phyloP scores from a whole-genome alignment of 331 rosid species.

The Prunus yedoensis region DNA sequence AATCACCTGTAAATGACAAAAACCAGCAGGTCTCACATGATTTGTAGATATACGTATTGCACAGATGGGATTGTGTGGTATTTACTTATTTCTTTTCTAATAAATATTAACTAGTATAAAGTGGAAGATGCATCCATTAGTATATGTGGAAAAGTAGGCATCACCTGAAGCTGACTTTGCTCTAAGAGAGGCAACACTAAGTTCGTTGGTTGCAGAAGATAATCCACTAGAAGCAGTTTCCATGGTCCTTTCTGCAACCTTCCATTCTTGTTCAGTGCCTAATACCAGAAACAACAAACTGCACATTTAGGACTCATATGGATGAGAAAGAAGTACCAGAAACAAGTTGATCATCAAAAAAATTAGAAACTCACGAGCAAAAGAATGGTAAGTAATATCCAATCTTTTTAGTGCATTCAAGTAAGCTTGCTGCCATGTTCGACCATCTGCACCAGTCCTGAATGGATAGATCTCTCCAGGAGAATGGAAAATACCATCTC shows the following conservation, averaged over 20 bases:
- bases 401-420: slow-evolving; percentile 70
- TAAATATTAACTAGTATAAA: neutral
- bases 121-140: neutral
- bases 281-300: slow-evolving; percentile 36
- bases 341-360: neutral
- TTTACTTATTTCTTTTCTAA: no score
- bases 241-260: slow-evolving; percentile 80
- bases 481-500: slow-evolving; percentile 71
- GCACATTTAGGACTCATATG: slow-evolving; percentile 21
- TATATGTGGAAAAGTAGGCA: slow-evolving; percentile 6
- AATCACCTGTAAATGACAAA: slow-evolving; percentile 55
- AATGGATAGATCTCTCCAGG: slow-evolving; percentile 63
- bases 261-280: slow-evolving; percentile 98
- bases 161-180: slow-evolving; percentile 92
- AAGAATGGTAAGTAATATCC: slow-evolving; percentile 79
- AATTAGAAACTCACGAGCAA: slow-evolving; percentile 57
- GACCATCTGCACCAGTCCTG: slow-evolving; percentile 60
- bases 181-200: slow-evolving; percentile 67
- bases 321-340: slow-evolving; percentile 20
- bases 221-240: slow-evolving; percentile 86
- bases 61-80: neutral
- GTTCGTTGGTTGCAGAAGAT: slow-evolving; percentile 72
- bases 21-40: slow-evolving; percentile 1
- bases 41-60: neutral
- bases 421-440: slow-evolving; percentile 88